phyloP scores from a whole-genome alignment of 148 eudicot genomes.

The Amaranthus palmeri region DNA sequence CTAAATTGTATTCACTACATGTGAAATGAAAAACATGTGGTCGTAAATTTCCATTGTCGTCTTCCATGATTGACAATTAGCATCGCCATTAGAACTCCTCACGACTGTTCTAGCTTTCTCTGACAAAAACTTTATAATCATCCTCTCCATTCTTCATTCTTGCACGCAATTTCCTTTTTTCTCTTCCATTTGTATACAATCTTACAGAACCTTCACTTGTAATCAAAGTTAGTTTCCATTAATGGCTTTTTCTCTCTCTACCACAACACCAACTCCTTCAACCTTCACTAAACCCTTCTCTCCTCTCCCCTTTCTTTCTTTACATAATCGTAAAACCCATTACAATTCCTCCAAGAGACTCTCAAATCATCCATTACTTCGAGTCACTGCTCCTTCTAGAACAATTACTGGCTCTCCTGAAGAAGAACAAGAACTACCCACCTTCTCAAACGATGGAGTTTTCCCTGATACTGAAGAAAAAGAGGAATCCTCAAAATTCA shows the following conservation, averaged over 20 bases:
- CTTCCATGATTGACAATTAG: not conserved
- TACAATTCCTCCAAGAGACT: not conserved
- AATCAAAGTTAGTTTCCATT: not conserved
- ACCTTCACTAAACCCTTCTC: constrained; percentile 5
- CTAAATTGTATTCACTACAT: not conserved
- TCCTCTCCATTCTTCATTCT: not conserved
- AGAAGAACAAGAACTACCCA: constrained; percentile 7
- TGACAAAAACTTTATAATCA: not conserved
- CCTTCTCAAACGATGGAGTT: constrained; percentile 16
- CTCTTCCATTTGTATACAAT: not conserved
- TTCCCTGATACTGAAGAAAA: constrained; percentile 14
- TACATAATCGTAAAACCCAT: not conserved
- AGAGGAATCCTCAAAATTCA: constrained; percentile 49
- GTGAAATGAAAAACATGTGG: constrained; percentile 5
- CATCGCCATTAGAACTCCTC: not conserved
- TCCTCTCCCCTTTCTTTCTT: not conserved
- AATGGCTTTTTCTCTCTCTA: constrained; percentile 21
- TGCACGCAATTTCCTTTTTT: constrained; percentile 18
- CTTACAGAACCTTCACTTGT: not conserved
- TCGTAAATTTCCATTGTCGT: not conserved
- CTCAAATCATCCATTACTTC: constrained; percentile 22
- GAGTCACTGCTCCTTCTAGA: constrained; percentile 49
- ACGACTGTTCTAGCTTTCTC: constrained; percentile 15
- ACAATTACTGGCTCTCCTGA: constrained; percentile 15
- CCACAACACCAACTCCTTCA: not conserved